Evolutionary conservation across 2,329 filamentous ascomycete species (phyloP).

Genomic region (Epichloe brachyelytri): DNA sequence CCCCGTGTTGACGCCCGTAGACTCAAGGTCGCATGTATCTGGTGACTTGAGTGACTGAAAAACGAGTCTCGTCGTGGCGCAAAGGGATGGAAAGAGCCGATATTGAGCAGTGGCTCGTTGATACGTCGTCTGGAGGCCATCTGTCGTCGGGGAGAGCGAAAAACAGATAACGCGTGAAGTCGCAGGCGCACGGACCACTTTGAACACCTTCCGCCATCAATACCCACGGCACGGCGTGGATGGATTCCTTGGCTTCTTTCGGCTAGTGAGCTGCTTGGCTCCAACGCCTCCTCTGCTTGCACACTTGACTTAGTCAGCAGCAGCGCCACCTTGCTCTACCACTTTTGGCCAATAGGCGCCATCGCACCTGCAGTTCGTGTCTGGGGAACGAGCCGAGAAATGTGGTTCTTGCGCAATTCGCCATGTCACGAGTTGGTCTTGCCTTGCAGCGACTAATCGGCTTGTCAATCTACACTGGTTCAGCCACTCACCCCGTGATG

Average conservation of each 20-base stretch:
- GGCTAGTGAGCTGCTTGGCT: slow-evolving; percentile 2
- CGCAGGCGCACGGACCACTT: slow-evolving; percentile 11
- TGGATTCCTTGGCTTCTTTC: not conserved
- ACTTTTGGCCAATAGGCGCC: not conserved
- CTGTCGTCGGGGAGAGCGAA: slow-evolving; percentile 16
- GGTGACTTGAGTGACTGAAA: slow-evolving; percentile 9
- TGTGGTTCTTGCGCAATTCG: slow-evolving; percentile 1
- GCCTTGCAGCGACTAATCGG: not conserved
- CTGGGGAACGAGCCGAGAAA: slow-evolving; percentile 4
- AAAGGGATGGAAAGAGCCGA: slow-evolving; percentile 14
- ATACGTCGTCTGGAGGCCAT: slow-evolving; percentile 23
- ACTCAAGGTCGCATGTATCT: slow-evolving; percentile 10
- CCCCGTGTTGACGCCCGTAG: slow-evolving; percentile 7
- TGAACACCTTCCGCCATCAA: not conserved
- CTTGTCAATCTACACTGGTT: no score
- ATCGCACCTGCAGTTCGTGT: not conserved
- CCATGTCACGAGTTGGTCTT: not conserved
- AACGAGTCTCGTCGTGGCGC: slow-evolving; percentile 12
- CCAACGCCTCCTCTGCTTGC: not conserved
- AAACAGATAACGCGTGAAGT: slow-evolving; percentile 31
- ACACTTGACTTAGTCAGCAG: slow-evolving; percentile 6
- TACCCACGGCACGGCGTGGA: not conserved
- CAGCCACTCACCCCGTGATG: no score
- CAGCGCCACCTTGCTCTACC: not conserved
- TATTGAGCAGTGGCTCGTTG: slow-evolving; percentile 18